phyloP scores from a whole-genome alignment of 768 basidiomycete species.

The Steccherinum ochraceum region DNA sequence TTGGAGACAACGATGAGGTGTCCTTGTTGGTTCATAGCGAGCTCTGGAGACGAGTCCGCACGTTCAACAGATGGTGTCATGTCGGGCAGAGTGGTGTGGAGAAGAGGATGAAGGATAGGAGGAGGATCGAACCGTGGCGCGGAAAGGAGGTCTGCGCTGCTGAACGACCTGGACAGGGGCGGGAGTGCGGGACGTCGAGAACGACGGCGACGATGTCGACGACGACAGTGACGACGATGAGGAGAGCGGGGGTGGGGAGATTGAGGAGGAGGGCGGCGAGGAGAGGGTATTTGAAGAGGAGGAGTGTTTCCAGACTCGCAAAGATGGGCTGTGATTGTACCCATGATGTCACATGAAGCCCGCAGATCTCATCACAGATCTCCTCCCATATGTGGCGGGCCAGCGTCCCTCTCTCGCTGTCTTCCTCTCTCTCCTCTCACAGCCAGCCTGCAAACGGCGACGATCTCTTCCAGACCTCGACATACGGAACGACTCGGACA shows the following conservation, averaged over 20 bases:
- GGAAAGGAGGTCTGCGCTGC: not conserved
- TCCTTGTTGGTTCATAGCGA: slow-evolving; percentile 37
- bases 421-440: not conserved
- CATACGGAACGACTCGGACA: not conserved
- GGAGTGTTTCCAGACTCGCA: not conserved
- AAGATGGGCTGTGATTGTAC: not conserved
- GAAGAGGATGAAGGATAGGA: not conserved
- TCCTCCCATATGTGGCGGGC: not conserved
- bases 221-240: not conserved
- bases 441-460: too few relatives aligned
- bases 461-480: not conserved
- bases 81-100: not conserved
- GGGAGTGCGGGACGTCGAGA: not conserved
- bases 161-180: not conserved
- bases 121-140: slow-evolving; percentile 8
- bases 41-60: slow-evolving; percentile 5
- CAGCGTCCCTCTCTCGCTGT: not conserved
- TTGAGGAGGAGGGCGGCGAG: not conserved
- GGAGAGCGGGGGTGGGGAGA: not conserved
- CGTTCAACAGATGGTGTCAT: slow-evolving; percentile 1
- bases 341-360: slow-evolving; percentile 5
- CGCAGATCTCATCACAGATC: not conserved
- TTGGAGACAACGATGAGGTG: slow-evolving; percentile 96
- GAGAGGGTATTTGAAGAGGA: not conserved
- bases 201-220: not conserved